phyloP scores from a whole-genome alignment of 208 protist genomes.

The Leishmania guyanensis region DNA sequence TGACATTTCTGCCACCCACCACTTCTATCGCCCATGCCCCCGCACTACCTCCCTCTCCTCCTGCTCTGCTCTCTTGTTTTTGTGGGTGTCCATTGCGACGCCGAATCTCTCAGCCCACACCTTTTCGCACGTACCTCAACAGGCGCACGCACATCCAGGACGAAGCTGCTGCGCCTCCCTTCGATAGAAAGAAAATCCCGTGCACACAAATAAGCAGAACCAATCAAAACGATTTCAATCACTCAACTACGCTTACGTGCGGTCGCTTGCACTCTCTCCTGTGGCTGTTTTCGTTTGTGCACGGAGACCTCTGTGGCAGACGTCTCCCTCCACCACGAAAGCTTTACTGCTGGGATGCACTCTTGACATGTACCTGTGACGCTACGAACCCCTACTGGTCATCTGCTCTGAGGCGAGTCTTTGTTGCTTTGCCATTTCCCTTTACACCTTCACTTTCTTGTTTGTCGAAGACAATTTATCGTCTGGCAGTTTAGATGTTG shows the following conservation, averaged over 20 bases:
- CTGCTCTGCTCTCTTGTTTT: slow-evolving; percentile 9
- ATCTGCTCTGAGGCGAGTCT: not conserved
- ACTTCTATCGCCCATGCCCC: not conserved
- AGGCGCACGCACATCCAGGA: not conserved
- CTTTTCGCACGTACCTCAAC: not conserved
- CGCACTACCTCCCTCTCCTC: not conserved
- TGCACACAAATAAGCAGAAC: not conserved
- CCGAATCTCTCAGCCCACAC: not conserved
- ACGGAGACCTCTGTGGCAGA: not conserved
- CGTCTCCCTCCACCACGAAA: not conserved
- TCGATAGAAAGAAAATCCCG: not conserved
- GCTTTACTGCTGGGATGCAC: not conserved
- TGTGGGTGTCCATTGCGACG: not conserved
- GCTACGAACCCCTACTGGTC: not conserved
- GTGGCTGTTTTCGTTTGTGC: not conserved
- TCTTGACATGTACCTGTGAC: not conserved
- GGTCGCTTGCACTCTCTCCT: not conserved
- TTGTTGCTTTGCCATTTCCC: not conserved
- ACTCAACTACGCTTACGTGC: not conserved
- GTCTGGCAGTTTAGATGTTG: not conserved
- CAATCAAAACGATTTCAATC: not conserved
- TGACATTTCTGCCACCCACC: not conserved
- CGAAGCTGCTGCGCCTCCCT: not conserved
- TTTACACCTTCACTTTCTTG: not conserved
- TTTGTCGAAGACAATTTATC: not conserved